Evolutionary conservation across 768 basidiomycete species (phyloP), one percentile per base, ranked within the genome.

Genomic region (Leccinum aurantiacum): DNA sequence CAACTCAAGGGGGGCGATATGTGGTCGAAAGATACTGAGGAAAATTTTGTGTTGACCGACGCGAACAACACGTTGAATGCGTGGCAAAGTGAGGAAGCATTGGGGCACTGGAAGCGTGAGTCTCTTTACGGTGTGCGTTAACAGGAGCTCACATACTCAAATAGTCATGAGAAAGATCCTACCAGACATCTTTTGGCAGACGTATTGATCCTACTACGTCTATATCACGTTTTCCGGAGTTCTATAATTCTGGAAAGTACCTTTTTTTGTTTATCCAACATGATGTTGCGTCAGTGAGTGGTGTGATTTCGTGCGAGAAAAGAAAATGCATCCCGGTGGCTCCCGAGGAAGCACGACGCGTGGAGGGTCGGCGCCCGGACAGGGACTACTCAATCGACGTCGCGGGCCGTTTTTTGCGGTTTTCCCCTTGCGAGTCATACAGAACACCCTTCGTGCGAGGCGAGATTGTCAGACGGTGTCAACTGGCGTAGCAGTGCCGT

Each of bases 151-250:
- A 66, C n/a, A 46, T 4, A 46, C 25, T 50, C 6, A 19, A 59
- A 62, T 59, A 89, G 88, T 92, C 35, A 95, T 95, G 91, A 83
- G 90, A 58, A 75, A 85, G 33, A 82, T 91, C n/a, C 67, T 94
- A 63, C 84, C 88, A 1, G 83, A 89, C 60, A 64, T 82, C 13
- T 78, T 88, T 62, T 93, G 91, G 91, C 88, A 91, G 74, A 88
- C 86, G 6, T 93, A 87, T 72, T 93, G 75, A 79, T 19, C 13
- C 19, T 22, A 46, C 24, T 22, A 50, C 17, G 17, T 17, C 8
- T 50, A 14, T 4, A 9, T 49, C 29, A 3, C 33, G 8, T 17
- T 35, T 29, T 50, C 29, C 25, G 38, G 47, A 10, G 6, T 35
- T 41, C 31, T 46, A 41, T 31, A 8, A 44, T 48, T 33, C 22